Conservation (phyloP, 305 asterid species). For the Solanum hybrid region DNA sequence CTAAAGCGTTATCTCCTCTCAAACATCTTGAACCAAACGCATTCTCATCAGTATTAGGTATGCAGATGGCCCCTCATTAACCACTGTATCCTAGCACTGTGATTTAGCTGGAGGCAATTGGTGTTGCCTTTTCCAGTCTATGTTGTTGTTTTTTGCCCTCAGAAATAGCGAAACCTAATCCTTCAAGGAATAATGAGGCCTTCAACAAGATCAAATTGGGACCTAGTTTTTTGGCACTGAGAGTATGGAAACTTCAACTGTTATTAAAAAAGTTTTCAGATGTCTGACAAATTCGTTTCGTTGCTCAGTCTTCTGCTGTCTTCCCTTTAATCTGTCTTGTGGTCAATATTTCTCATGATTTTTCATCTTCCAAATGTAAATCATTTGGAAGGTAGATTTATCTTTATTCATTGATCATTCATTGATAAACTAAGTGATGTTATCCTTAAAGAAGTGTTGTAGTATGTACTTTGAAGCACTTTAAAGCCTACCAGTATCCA, state of each 20-base stretch:
- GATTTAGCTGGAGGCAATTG: background rate
- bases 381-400: background rate
- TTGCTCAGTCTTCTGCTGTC: background rate
- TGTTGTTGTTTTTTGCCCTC: background rate
- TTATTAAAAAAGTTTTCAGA: background rate
- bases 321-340: background rate
- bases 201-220: background rate
- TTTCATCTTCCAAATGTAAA: background rate
- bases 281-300: background rate
- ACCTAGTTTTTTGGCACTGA: background rate
- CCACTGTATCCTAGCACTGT: background rate
- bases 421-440: background rate
- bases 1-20: background rate
- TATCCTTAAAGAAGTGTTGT: background rate
- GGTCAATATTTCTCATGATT: background rate
- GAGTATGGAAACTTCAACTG: background rate
- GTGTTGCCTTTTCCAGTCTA: background rate
- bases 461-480: background rate
- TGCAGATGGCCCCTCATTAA: background rate
- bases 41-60: background rate
- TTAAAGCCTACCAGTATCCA: background rate
- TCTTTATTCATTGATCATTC: background rate
- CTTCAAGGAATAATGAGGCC: background rate
- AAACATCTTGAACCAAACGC: background rate
- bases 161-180: background rate